Base-by-base conservation (phyloP, 2,329 filamentous ascomycete genomes). In the Dothideomycetes sp. region DNA sequence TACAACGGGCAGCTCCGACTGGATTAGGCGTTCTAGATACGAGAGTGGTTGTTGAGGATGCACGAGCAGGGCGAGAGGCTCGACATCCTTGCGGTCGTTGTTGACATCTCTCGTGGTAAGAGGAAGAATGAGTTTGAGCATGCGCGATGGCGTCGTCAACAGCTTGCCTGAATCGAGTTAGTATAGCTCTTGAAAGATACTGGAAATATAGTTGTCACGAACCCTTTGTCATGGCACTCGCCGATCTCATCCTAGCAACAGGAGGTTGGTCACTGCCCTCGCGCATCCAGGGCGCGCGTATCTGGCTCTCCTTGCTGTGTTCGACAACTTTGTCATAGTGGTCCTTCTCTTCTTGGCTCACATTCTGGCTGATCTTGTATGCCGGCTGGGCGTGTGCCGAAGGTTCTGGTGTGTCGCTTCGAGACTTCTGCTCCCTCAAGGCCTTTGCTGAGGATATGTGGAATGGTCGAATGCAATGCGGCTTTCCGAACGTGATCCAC, bases 31-130 rank as follows among this genome's bases (percentile, higher is more conserved):
- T 59, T 94, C 85, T 29, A 94, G 77, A 58, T 94, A 94, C 7
- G 85, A 94, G 3, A 95, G 71, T 0, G 88, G 88, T 56, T 95
- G 88, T 47, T 93, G 84, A 0, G 88, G 87, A 52, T 94, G 88
- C 0, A 94, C 73, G 2, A 94, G 75, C 0, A 94, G 72, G 1
- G 87, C 87, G 10, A 94, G 69, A 0, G 87, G 86, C 51, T 93
- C 84, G n/a, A 89, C 77, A 33, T 79, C 73, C 60, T 82, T 80
- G 43, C 77, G 69, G 47, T 79, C 73, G 2, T 64, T 63, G 47
- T 75, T 72, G 20, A 69, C 67, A 43, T 80, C 76, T 32, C 69
- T 62, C 0, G 74, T 80, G 0, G 76, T 77, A 18, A 93, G 69
- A 0, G 85, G 86, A 0, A 93, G 68, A 12, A 91, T 80, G 11